Conservation (phyloP, 345 rosid species). For the Dipteronia sinensis region DNA sequence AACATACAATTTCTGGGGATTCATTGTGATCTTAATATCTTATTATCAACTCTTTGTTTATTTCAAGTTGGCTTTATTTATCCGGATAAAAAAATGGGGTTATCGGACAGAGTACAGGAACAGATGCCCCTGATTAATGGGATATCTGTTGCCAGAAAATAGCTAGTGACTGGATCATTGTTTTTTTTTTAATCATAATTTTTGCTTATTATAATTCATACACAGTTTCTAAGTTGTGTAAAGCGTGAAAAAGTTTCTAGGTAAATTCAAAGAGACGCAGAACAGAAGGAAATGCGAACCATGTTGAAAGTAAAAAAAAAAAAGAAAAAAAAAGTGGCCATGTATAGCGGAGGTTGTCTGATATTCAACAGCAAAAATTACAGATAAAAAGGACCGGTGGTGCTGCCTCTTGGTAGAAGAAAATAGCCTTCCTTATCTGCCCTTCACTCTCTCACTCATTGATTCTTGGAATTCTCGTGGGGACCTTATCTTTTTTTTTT, state of each 20-base stretch:
- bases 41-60: background rate
- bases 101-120: background rate
- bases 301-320: background rate
- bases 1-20: background rate
- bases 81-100: background rate
- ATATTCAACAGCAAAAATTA: conserved; percentile 19
- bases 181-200: no score
- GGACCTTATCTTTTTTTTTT: conserved; percentile 14
- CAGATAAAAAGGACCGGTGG: background rate
- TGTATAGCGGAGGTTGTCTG: conserved; percentile 24
- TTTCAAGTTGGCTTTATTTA: background rate
- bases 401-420: background rate
- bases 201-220: no score
- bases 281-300: background rate
- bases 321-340: conserved; percentile 1
- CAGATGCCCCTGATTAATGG: background rate
- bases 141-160: background rate
- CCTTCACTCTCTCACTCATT: conserved; percentile 1
- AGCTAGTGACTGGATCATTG: no score
- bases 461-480: conserved; percentile 27
- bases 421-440: background rate
- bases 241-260: background rate
- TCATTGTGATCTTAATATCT: background rate
- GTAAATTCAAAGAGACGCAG: background rate
- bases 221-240: no score